Conservation (phyloP, 352 stramenopile species). For the Globisporangium viniferum region DNA sequence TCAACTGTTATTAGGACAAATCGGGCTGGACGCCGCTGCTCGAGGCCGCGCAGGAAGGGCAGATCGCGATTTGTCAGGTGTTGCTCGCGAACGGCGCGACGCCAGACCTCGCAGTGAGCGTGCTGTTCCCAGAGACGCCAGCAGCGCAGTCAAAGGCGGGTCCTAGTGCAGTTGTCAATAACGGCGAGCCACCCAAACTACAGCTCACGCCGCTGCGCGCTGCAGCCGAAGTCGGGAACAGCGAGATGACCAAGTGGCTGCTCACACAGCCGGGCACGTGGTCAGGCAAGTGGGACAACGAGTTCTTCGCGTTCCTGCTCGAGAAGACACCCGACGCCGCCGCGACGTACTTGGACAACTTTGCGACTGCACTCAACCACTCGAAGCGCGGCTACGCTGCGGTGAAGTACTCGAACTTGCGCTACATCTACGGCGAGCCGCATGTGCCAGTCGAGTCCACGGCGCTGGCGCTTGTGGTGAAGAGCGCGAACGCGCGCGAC, state of each 20-base stretch:
- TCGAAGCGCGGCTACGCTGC: conserved; percentile 42
- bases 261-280: conserved; percentile 35
- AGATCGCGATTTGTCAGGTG: conserved; percentile 42
- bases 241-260: conserved; percentile 51
- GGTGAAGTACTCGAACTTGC: conserved; percentile 48
- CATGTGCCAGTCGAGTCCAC: conserved; percentile 44
- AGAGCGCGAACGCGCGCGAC: conserved; percentile 28
- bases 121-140: background rate
- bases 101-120: conserved; percentile 26
- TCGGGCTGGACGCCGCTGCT: conserved; percentile 60
- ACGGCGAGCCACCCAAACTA: background rate
- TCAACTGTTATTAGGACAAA: conserved; percentile 17
- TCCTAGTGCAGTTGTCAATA: background rate
- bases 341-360: conserved; percentile 46
- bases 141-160: background rate
- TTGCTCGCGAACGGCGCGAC: conserved; percentile 39
- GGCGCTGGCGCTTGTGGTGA: conserved; percentile 35
- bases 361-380: conserved; percentile 43
- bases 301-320: conserved; percentile 53
- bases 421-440: conserved; percentile 48
- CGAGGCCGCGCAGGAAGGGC: conserved; percentile 55
- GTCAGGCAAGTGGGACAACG: conserved; percentile 36
- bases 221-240: conserved; percentile 50
- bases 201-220: conserved; percentile 43
- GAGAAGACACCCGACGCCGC: conserved; percentile 42